A percentile compares a stretch with the other conserved stretches of the same genome.
Conservation (phyloP, 352 stramenopile species). For the Phytophthora podocarpi region DNA sequence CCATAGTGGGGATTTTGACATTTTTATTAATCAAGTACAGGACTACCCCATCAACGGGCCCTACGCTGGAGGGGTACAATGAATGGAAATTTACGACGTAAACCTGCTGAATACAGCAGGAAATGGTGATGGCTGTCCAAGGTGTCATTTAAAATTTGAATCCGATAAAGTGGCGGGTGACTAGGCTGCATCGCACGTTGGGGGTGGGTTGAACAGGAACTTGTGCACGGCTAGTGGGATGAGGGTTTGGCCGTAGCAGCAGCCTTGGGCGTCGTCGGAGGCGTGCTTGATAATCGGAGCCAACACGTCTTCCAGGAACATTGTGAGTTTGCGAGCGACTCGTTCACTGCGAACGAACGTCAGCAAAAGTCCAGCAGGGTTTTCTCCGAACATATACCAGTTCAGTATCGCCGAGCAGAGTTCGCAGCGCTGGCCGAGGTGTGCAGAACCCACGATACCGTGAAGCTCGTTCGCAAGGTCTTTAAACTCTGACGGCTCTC, state of each 20-base stretch:
- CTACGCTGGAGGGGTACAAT: no score
- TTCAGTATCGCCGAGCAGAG: constrained; percentile 17
- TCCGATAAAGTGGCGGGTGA: no score
- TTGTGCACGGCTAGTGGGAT: constrained; percentile 22
- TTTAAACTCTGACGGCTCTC: constrained; percentile 19
- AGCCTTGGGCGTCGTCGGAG: constrained; percentile 3
- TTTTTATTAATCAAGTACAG: constrained; percentile 9
- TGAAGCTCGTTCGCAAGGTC: constrained; percentile 11
- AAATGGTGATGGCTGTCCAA: no score
- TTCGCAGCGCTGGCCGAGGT: constrained; percentile 12
- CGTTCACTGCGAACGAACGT: constrained; percentile 12
- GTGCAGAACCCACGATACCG: constrained; percentile 3
- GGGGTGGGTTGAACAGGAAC: constrained; percentile 13
- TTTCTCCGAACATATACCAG: constrained; percentile 19
- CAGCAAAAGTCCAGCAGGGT: constrained; percentile 11
- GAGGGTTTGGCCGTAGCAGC: constrained; percentile 7
- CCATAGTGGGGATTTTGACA: not conserved
- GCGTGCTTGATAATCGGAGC: constrained; percentile 1
- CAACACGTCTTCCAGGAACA: constrained; percentile 22
- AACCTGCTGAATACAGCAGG: no score
- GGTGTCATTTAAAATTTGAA: no score
- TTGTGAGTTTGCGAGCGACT: constrained; percentile 20
- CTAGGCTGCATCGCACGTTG: constrained; percentile 7
- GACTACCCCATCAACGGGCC: no score
- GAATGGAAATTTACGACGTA: no score